A percentile compares a stretch with the other conserved stretches of the same genome.
Conservation (phyloP, 345 rosid species). For the Hibiscus trionum region DNA sequence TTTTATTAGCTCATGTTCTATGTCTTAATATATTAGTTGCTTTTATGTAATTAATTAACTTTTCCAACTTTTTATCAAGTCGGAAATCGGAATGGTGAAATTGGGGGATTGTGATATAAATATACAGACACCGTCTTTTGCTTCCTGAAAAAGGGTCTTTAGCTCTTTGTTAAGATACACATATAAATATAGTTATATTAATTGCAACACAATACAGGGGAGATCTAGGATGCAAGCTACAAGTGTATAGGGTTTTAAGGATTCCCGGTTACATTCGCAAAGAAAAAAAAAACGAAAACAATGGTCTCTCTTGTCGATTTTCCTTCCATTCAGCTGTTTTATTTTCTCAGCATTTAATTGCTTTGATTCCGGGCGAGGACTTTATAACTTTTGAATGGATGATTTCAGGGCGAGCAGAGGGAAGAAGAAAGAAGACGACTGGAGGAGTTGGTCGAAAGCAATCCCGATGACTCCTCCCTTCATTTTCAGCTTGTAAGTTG, state of each 20-base stretch:
- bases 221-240: background rate
- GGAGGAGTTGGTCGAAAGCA: constrained; percentile 50
- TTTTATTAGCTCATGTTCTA: background rate
- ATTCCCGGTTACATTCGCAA: background rate
- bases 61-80: background rate
- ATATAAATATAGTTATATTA: no score
- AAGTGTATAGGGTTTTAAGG: constrained; percentile 1
- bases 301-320: background rate
- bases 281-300: background rate
- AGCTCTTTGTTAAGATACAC: background rate
- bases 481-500: constrained; percentile 50
- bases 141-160: no score
- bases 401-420: background rate
- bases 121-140: no score
- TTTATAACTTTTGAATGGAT: background rate
- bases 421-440: constrained; percentile 25
- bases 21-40: background rate
- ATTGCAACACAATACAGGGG: no score
- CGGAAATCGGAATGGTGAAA: background rate
- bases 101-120: background rate
- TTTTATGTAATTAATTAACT: background rate
- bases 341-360: background rate
- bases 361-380: background rate
- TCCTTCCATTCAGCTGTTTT: background rate
- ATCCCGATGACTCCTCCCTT: constrained; percentile 59